A percentile compares a stretch with the other conserved stretches of the same genome.
phyloP scores from a whole-genome alignment of 2,329 filamentous ascomycete genomes.

The Lasiodiplodia citricola region DNA sequence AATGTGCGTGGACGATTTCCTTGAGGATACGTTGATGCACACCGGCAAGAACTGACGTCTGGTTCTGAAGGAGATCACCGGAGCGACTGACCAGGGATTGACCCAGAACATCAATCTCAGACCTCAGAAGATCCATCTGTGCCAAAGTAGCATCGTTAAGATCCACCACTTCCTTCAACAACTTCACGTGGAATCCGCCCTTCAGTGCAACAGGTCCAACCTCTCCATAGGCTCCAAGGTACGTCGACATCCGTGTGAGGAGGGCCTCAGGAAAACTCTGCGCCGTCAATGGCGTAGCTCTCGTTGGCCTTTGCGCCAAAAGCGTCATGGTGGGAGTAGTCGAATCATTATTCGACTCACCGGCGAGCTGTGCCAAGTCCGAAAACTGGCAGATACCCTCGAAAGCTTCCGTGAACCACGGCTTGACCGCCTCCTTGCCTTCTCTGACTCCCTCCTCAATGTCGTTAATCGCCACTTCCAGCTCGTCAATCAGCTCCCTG shows the following conservation, averaged over 20 bases:
- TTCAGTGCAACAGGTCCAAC: constrained; percentile 16
- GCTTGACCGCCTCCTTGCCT: constrained; percentile 35
- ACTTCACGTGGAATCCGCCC: constrained; percentile 6
- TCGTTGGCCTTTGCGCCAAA: constrained; percentile 45
- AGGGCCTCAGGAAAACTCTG: neutral
- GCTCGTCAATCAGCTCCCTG: constrained; percentile 36
- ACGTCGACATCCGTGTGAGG: neutral
- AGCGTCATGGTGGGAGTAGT: constrained; percentile 32
- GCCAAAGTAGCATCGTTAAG: constrained; percentile 45
- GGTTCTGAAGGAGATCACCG: constrained; percentile 40
- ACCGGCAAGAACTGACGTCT: constrained; percentile 35
- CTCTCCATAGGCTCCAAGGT: constrained; percentile 6
- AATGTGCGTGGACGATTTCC: constrained; percentile 35
- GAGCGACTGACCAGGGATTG: constrained; percentile 43
- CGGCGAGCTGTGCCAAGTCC: constrained; percentile 32
- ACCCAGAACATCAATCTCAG: constrained; percentile 46
- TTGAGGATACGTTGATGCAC: constrained; percentile 36
- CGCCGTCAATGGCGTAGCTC: constrained; percentile 26
- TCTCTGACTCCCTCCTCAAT: constrained; percentile 39
- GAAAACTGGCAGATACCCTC: constrained; percentile 46
- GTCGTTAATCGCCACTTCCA: constrained; percentile 37
- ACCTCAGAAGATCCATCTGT: constrained; percentile 48
- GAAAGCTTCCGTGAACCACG: constrained; percentile 45
- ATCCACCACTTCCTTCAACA: neutral
- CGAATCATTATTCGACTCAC: neutral